phyloP scores from a whole-genome alignment of 202 grass and related monocot species.

The Panicum hallii region DNA sequence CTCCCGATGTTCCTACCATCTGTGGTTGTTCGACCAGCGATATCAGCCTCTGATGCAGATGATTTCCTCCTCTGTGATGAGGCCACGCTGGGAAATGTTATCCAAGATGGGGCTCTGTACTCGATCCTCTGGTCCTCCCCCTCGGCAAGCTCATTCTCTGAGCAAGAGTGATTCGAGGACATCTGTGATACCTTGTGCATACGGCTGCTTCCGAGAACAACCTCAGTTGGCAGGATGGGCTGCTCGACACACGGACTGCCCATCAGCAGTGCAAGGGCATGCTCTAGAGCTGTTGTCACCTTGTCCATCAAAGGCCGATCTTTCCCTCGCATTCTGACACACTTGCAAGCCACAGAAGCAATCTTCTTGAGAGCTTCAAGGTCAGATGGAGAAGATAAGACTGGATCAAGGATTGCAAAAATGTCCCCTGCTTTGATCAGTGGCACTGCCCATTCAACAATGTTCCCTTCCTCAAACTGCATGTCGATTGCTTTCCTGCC shows the following conservation, averaged over 20 bases:
- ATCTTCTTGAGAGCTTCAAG: constrained; percentile 95
- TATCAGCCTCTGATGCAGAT: constrained; percentile 88
- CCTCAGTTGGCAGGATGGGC: constrained; percentile 92
- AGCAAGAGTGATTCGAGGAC: constrained; percentile 93
- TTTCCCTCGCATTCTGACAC: constrained; percentile 96
- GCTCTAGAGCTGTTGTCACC: constrained; percentile 92
- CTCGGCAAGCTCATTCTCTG: constrained; percentile 83
- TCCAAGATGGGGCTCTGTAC: constrained; percentile 95
- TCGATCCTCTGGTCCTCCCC: constrained; percentile 77
- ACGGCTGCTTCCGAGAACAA: constrained; percentile 88
- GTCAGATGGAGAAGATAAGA: constrained; percentile 73
- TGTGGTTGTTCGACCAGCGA: constrained; percentile 65
- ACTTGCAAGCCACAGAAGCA: constrained; percentile 84
- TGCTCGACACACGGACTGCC: constrained; percentile 90
- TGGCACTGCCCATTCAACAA: constrained; percentile 95
- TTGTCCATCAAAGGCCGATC: constrained; percentile 97
- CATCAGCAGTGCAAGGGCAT: constrained; percentile 93
- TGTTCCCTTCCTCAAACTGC: constrained; percentile 98
- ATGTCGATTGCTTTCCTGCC: constrained; percentile 98
- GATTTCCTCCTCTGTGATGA: constrained; percentile 98
- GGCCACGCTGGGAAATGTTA: constrained; percentile 94
- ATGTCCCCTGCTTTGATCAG: constrained; percentile 91
- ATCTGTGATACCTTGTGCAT: constrained; percentile 95
- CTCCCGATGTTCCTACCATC: constrained; percentile 69
- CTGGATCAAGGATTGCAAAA: constrained; percentile 75